A percentile compares a stretch with the other conserved stretches of the same genome.
These are phyloP conservation scores for Cladobotryum protrusum DNA, from an alignment of 2,329 filamentous ascomycete species.

Conservation along the genomic window DNA sequence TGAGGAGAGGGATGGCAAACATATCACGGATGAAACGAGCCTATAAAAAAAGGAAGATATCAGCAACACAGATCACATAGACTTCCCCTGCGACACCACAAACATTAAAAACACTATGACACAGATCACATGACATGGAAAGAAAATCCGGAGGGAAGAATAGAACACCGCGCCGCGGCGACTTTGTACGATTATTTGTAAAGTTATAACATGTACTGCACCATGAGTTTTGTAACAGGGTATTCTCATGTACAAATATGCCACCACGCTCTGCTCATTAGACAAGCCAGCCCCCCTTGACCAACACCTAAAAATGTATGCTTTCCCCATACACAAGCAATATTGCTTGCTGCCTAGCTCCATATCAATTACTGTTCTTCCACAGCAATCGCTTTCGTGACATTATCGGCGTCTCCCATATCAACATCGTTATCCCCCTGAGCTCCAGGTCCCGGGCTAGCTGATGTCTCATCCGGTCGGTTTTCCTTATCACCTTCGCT, in stretches of 20 bases:
- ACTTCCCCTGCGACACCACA: no score
- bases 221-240: neutral
- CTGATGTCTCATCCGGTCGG: conserved; percentile 17
- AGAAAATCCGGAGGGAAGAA: neutral
- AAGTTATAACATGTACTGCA: neutral
- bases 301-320: neutral
- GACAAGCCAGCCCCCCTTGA: neutral
- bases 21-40: no score
- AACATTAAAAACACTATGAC: neutral
- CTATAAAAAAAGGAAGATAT: no score
- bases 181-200: neutral
- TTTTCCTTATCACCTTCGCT: conserved; percentile 46
- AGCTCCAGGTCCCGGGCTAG: conserved; percentile 2
- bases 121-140: neutral
- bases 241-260: conserved; percentile 1
- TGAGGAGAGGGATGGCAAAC: no score
- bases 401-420: conserved; percentile 22
- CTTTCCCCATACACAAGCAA: no score
- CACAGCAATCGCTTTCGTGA: conserved; percentile 3
- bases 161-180: neutral
- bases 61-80: no score
- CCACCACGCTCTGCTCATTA: neutral
- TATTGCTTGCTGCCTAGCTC: no score
- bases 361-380: conserved; percentile 13
- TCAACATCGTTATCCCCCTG: conserved; percentile 24